Conservation (phyloP, 2,329 filamentous ascomycete genomes). For the Chrysoporthe deuterocubensis region DNA sequence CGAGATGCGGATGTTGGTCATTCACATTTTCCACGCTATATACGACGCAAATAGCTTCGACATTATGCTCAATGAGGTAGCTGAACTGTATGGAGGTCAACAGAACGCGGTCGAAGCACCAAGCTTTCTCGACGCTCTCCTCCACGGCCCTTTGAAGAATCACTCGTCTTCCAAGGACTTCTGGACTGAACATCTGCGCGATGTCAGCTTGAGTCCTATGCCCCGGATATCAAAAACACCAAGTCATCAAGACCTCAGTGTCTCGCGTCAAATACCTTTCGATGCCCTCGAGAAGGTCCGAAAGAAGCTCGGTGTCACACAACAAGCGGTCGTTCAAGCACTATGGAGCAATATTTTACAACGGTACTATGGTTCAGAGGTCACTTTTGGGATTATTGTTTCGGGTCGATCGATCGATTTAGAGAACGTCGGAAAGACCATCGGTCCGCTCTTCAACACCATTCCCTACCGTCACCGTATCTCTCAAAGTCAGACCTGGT, state of each 20-base stretch:
- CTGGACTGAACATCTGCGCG: conserved; percentile 65
- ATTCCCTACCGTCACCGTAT: conserved; percentile 68
- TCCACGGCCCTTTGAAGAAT: conserved; percentile 67
- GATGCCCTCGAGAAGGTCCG: conserved; percentile 55
- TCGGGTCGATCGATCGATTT: conserved; percentile 78
- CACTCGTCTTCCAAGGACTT: conserved; percentile 55
- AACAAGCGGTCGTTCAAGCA: conserved; percentile 79
- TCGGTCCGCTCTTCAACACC: conserved; percentile 91
- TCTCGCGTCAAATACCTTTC: conserved; percentile 42
- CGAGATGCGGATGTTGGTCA: conserved; percentile 47
- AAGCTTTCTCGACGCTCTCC: conserved; percentile 68
- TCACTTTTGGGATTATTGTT: conserved; percentile 73
- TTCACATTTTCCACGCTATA: conserved; percentile 82
- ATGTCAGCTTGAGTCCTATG: conserved; percentile 35
- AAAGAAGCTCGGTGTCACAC: conserved; percentile 68
- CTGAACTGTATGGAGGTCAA: conserved; percentile 33
- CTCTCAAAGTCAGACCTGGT: conserved; percentile 56
- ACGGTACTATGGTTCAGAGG: conserved; percentile 48
- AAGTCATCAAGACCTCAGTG: conserved; percentile 29
- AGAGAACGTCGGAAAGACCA: conserved; percentile 64
- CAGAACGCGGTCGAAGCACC: conserved; percentile 44
- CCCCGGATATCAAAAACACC: conserved; percentile 25
- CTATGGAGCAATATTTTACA: conserved; percentile 71
- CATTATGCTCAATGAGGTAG: conserved; percentile 65
- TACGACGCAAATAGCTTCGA: conserved; percentile 85